Conservation (phyloP, 169 alveolate species). For the Plasmodium cynomolgi region DNA sequence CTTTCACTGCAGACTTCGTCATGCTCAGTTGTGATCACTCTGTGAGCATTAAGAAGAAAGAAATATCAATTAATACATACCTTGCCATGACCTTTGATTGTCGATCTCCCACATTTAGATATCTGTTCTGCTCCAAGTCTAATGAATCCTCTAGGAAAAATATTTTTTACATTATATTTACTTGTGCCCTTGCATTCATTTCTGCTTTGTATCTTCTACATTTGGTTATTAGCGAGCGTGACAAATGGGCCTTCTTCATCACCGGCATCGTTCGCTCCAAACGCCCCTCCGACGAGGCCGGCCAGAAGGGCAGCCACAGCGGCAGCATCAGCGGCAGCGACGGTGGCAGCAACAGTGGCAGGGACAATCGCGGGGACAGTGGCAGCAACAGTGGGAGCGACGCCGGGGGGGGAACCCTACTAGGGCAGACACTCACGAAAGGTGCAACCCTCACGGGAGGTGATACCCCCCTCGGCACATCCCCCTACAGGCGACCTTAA, state of each 20-base stretch:
- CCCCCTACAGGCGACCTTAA: neutral
- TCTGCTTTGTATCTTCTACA: constrained; percentile 34
- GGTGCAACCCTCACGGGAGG: no score
- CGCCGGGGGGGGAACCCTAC: neutral
- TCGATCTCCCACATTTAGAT: constrained; percentile 21
- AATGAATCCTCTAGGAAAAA: neutral
- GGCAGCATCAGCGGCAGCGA: no score
- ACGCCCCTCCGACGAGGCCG: neutral
- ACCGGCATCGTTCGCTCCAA: neutral
- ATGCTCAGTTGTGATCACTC: constrained; percentile 16
- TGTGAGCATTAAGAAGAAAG: constrained; percentile 23
- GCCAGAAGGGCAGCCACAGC: no score
- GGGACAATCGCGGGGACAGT: no score
- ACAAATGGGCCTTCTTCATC: constrained; percentile 2
- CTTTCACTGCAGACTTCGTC: constrained; percentile 33
- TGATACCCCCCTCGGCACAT: neutral
- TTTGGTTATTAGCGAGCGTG: constrained; percentile 1
- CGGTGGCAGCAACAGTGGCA: no score
- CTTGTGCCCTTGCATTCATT: constrained; percentile 25
- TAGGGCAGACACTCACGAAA: neutral
- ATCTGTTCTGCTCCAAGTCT: constrained; percentile 28
- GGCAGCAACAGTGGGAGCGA: neutral
- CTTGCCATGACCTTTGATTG: constrained; percentile 66
- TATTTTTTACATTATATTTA: constrained; percentile 16
- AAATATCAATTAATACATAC: constrained; percentile 44